These are phyloP conservation scores for Batrachochytrium dendrobatidis DNA, from an alignment of 371 early-diverging fungal genomes.

Conservation along the genomic window DNA sequence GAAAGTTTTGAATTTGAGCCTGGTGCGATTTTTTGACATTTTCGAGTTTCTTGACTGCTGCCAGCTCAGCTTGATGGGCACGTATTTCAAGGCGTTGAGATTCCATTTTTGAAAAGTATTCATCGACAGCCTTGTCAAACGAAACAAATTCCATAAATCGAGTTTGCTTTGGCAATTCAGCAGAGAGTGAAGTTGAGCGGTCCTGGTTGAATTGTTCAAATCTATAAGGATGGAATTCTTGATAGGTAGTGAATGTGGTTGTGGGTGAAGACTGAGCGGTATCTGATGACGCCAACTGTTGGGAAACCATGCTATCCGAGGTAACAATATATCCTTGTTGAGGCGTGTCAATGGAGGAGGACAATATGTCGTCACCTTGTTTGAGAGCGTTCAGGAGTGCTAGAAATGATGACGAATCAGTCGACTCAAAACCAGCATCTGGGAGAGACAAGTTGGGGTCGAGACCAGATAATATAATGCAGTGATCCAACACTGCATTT, in stretches of 20 bases:
- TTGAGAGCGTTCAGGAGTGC: constrained; percentile 32
- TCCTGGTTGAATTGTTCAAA: constrained; percentile 58
- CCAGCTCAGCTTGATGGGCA: constrained; percentile 57
- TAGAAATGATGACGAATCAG: constrained; percentile 22
- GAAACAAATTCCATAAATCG: constrained; percentile 17
- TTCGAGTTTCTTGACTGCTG: constrained; percentile 75
- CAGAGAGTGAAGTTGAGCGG: too few species aligned
- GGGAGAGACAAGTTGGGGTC: constrained; percentile 55
- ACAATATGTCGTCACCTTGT: constrained; percentile 34
- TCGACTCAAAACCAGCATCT: constrained; percentile 22
- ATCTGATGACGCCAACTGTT: too few species aligned
- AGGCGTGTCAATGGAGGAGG: constrained; percentile 17
- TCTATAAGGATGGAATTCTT: constrained; percentile 83
- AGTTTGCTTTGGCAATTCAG: not conserved
- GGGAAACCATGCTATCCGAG: not conserved
- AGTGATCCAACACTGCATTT: constrained; percentile 84
- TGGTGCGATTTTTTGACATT: constrained; percentile 72
- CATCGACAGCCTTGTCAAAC: constrained; percentile 84
- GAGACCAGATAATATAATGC: constrained; percentile 60
- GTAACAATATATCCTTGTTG: constrained; percentile 31
- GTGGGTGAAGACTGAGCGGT: not conserved
- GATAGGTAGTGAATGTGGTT: constrained; percentile 41
- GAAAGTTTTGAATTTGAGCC: constrained; percentile 65
- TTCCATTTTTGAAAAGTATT: constrained; percentile 86
- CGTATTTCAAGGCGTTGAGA: constrained; percentile 70